Conservation (phyloP, 371 early-diverging fungal genomes). For the Mucor irregularis region DNA sequence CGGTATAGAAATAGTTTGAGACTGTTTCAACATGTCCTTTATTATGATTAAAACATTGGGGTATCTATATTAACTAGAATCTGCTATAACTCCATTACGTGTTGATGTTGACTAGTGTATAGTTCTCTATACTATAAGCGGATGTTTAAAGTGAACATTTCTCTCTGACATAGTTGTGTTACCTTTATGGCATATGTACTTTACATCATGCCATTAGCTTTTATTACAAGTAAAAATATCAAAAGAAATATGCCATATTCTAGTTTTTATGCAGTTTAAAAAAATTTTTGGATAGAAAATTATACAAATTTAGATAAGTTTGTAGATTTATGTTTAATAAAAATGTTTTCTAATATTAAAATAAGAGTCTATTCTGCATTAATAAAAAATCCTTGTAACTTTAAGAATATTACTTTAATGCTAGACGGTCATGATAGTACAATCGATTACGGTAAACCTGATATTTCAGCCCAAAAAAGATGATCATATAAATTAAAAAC, state of each 20-base stretch:
- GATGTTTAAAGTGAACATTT: too few species aligned
- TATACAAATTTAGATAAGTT: slow-evolving; percentile 8
- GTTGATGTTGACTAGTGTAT: too few species aligned
- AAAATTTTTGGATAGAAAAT: slow-evolving; percentile 9
- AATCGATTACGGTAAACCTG: not conserved
- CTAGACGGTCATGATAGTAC: slow-evolving; percentile 16
- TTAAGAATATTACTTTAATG: slow-evolving; percentile 4
- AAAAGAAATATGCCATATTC: slow-evolving; percentile 3
- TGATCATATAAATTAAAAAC: slow-evolving; percentile 6
- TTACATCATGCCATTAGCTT: too few species aligned
- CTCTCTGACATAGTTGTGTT: too few species aligned
- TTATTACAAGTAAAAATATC: too few species aligned
- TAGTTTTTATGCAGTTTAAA: slow-evolving; percentile 12
- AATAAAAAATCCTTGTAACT: not conserved
- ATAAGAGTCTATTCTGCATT: slow-evolving; percentile 1
- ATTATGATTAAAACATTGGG: too few species aligned
- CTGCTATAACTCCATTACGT: too few species aligned
- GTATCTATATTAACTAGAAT: too few species aligned
- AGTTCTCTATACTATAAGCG: too few species aligned
- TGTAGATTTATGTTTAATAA: not conserved
- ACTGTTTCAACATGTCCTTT: too few species aligned
- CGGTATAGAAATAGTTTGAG: too few species aligned
- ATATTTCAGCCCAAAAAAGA: not conserved
- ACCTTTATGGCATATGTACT: too few species aligned
- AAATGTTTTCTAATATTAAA: not conserved